A percentile compares a stretch with the other conserved stretches of the same genome.
Evolutionary conservation across 1,284 basidiomycete genomes (phyloP).

Genomic region (Sporisorium graminicola): DNA sequence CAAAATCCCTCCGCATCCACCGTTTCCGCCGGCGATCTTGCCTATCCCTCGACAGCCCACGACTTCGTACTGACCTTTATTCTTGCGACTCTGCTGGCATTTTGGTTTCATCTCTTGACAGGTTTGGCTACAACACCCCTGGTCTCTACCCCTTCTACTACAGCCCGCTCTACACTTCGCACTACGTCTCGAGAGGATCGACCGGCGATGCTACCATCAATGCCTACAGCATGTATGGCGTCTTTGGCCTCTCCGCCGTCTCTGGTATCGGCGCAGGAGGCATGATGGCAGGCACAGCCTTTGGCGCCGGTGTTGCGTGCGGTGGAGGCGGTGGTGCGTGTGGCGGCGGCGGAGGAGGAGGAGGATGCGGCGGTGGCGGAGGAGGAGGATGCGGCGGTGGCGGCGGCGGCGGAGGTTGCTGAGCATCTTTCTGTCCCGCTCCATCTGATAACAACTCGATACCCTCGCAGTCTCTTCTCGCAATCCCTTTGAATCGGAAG

Average conservation of each 20-base stretch:
- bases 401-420: slow-evolving; percentile 24
- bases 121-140: slow-evolving; percentile 42
- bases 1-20: too few species aligned
- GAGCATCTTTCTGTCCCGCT: background rate
- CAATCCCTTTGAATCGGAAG: background rate
- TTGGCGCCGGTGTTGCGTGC: slow-evolving; percentile 10
- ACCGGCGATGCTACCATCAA: slow-evolving; percentile 27
- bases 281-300: slow-evolving; percentile 10
- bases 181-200: slow-evolving; percentile 29
- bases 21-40: background rate
- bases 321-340: slow-evolving; percentile 24
- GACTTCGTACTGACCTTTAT: slow-evolving; percentile 1
- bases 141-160: slow-evolving; percentile 48
- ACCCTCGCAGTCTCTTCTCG: background rate
- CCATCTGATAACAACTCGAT: background rate
- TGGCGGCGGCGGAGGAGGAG: slow-evolving; percentile 11
- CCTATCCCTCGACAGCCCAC: background rate
- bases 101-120: slow-evolving; percentile 1
- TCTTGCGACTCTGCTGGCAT: background rate
- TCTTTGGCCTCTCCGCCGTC: slow-evolving; percentile 35
- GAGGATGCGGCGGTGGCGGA: slow-evolving; percentile 34
- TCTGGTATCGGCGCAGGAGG: slow-evolving; percentile 17
- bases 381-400: too few species aligned
- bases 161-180: slow-evolving; percentile 29
- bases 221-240: slow-evolving; percentile 38